Evolutionary conservation across 352 stramenopile genomes (phyloP), one percentile per base, ranked within the genome.

Genomic region (Globisporangium orthogonon): DNA sequence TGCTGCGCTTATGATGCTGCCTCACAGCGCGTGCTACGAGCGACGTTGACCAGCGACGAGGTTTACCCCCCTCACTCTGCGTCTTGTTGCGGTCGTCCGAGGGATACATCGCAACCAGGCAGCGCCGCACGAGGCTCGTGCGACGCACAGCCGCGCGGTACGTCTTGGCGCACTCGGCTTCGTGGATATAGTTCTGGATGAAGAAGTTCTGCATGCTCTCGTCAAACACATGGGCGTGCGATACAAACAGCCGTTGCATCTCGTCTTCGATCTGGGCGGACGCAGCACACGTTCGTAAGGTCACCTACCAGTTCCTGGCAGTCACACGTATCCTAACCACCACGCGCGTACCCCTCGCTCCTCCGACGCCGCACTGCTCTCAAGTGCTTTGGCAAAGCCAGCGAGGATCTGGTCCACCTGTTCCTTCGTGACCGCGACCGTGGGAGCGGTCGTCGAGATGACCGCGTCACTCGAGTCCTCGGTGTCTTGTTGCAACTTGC

Each of bases 181-280:
- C 81, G 57, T 89, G 80, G 57, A 90, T 76, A 58, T 86, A 93
- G 65, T 93, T 90, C 62, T 91, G 83, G 65, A 91, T 88, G 66
- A 93, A 89, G 56, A 89, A 93, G 50, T 86, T 83, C 44, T 91
- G 83, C 65, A 93, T 86, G 60, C 69, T 86, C 50, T 93, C 83
- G 47, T 93, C 83, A 66, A 93, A 93, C 18, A 93, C 81, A 49
- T 93, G 83, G 31, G 77, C 73, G 68, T 93, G 82, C 28, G 80
- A 87, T 37, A 81, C 63, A 51, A 91, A 93, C 9, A 89, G 70
- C 50, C 75, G 77, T 60, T 90, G 68, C 68, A 93, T 81, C 28
- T 81, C 74, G 45, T 79, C 70, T 52, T 91, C 81, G 7, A 82
- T 67, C 71, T 80, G 48, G 28, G 23, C 23, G 0, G 11, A 17